phyloP scores from a whole-genome alignment of 192 early-diverging fungal species.

The Podila clonocystis region DNA sequence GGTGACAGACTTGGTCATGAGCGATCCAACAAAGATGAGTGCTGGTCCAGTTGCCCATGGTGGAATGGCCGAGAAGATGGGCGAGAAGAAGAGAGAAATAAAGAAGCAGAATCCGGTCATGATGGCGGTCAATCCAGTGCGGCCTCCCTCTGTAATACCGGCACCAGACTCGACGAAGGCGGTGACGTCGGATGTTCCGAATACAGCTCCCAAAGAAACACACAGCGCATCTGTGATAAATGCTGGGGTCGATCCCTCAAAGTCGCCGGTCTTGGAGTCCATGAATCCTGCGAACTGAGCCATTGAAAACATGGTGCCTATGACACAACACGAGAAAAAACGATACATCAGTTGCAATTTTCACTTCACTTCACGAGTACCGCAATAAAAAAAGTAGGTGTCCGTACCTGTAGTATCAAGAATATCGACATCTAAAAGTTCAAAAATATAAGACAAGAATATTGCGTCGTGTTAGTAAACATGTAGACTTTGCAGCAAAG shows the following conservation, averaged over 20 bases:
- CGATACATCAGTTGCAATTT: too few species aligned
- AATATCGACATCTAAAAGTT: constrained; percentile 71
- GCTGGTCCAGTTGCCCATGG: constrained; percentile 89
- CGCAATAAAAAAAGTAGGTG: too few species aligned
- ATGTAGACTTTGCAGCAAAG: too few species aligned
- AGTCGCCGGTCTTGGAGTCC: constrained; percentile 77
- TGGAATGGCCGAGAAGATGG: constrained; percentile 86
- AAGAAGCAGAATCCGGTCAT: constrained; percentile 77
- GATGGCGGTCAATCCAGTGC: constrained; percentile 81
- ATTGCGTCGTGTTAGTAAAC: too few species aligned
- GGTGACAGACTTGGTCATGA: constrained; percentile 78
- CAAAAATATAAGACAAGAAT: too few species aligned
- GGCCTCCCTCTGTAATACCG: constrained; percentile 83
- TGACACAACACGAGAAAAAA: too few species aligned
- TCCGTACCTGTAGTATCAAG: constrained; percentile 76
- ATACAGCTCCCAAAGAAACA: constrained; percentile 73
- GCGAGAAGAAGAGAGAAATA: constrained; percentile 82
- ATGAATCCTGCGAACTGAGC: constrained; percentile 83
- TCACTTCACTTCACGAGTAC: too few species aligned
- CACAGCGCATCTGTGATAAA: constrained; percentile 78
- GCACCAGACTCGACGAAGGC: constrained; percentile 87
- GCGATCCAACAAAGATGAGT: constrained; percentile 78
- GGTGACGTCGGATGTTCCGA: constrained; percentile 81
- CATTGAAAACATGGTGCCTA: constrained; percentile 82
- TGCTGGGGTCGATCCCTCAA: constrained; percentile 78